Evolutionary conservation across 495 filamentous ascomycete genomes (phyloP), one percentile per base, ranked within the genome.

Genomic region (Aspergillus panamensis): DNA sequence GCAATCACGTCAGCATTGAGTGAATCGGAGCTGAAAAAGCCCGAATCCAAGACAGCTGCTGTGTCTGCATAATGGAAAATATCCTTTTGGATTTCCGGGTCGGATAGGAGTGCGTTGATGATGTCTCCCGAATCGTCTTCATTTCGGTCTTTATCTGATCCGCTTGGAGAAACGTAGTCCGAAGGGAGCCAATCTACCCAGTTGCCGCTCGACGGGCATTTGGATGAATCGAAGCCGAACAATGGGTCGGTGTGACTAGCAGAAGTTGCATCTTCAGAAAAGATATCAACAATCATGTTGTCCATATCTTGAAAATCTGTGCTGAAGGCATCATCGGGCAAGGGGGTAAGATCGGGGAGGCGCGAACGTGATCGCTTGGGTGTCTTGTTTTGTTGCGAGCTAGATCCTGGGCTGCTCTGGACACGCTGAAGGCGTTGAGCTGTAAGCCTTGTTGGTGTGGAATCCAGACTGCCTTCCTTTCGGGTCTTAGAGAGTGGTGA

Each of bases 241-340:
- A 69, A 59, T 1, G 60, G 54, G 40, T 73, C 64, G 1, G 58
- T 59, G 37, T 69, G 20, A 7, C 60, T 47, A 8, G 53, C 66
- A 16, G 66, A 61, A 17, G 63, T 55, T 0, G 59, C 57, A 20
- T 67, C 67, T 35, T 58, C 56, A 3, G 73, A 71, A 35, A 77
- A 75, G 19, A 77, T 76, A 51, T 77, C 73, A 31, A 73, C 69
- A 8, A 77, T 69, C 69, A 74, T 74, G 30, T 66, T 66, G 53
- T 76, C 71, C 40, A 76, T 62, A 12, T 66, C 62, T 32, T 69
- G 60, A 25, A 73, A 73, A 6, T 61, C 62, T 13, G 70, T 40
- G 29, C 69, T 57, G 43, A 74, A 64, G 19, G 48, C 53, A 10
- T 63, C 55, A 16, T 69, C 59, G 5, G 62, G 44, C 33, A 72